Evolutionary conservation across 805 yeast genomes (phyloP).

Genomic region (Nakazawaea laoshanensis): DNA sequence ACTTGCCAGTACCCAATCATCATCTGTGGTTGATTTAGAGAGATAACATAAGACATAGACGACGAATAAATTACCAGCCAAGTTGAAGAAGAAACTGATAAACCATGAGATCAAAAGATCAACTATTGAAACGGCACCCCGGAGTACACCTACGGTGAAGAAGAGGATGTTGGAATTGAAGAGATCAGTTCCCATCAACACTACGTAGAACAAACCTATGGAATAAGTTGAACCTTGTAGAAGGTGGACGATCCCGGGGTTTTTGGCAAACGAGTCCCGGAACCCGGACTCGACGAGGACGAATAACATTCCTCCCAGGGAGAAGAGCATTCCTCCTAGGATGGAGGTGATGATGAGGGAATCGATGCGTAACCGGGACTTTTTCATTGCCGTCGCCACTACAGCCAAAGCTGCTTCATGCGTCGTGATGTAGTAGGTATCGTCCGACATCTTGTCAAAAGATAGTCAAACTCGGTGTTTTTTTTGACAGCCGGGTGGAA

Average conservation of each 20-base stretch:
- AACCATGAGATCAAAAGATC: constrained; percentile 61
- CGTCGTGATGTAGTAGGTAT: constrained; percentile 57
- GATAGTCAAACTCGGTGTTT: no score
- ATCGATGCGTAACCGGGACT: constrained; percentile 57
- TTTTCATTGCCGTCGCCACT: constrained; percentile 81
- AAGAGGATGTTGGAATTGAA: constrained; percentile 69
- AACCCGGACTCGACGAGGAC: constrained; percentile 45
- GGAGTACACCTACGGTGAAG: constrained; percentile 56
- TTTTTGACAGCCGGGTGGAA: neutral
- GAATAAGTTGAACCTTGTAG: constrained; percentile 59
- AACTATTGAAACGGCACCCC: constrained; percentile 61
- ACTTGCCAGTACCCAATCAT: constrained; percentile 38
- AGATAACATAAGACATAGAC: constrained; percentile 54
- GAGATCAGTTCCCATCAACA: constrained; percentile 66
- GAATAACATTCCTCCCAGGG: constrained; percentile 67
- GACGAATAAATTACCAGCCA: constrained; percentile 58
- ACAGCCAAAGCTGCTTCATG: constrained; percentile 79
- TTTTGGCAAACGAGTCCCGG: constrained; percentile 28
- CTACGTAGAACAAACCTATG: constrained; percentile 68
- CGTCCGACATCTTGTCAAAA: constrained; percentile 26
- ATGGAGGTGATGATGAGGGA: constrained; percentile 55
- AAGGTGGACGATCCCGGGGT: constrained; percentile 46
- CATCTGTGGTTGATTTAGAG: constrained; percentile 38
- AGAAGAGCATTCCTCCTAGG: constrained; percentile 61
- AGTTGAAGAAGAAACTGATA: constrained; percentile 58